phyloP scores from a whole-genome alignment of 345 rosid genomes.

The Melastoma malabathricum region DNA sequence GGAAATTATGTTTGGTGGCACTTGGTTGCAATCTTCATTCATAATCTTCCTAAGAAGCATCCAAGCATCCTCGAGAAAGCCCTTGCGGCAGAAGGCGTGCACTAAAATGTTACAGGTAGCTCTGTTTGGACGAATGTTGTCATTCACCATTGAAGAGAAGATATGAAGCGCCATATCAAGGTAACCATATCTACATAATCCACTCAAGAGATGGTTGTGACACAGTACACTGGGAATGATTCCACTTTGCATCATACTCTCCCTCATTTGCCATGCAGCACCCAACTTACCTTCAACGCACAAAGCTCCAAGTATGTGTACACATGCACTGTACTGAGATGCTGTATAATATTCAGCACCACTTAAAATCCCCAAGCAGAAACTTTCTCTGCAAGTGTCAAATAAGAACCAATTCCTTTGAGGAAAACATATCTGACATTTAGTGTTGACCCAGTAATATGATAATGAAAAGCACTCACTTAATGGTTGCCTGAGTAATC shows the following conservation, averaged over 20 bases:
- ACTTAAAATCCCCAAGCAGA: no score
- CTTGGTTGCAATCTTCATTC: conserved; percentile 19
- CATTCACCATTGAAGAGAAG: conserved; percentile 31
- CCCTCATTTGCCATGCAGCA: conserved; percentile 50
- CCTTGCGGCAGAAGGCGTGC: conserved; percentile 52
- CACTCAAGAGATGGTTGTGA: conserved; percentile 56
- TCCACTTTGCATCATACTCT: conserved; percentile 37
- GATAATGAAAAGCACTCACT: no score
- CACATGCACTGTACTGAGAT: conserved; percentile 16
- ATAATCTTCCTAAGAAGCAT: conserved; percentile 35
- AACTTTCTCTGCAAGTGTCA: no score
- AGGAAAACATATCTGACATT: no score
- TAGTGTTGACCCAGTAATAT: no score
- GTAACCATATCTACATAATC: conserved; percentile 35
- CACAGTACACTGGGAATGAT: conserved; percentile 40
- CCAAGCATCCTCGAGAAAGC: conserved; percentile 31
- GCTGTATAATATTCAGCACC: conserved; percentile 6
- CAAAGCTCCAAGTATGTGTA: conserved; percentile 29
- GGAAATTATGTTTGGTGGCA: conserved; percentile 27
- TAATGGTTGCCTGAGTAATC: no score
- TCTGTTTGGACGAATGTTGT: conserved; percentile 43
- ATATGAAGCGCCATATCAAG: conserved; percentile 40
- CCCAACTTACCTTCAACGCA: conserved; percentile 52
- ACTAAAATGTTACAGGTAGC: conserved; percentile 51
- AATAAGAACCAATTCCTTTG: no score